phyloP scores from a whole-genome alignment of 2,329 filamentous ascomycete genomes.

The Tolypocladium capitatum region DNA sequence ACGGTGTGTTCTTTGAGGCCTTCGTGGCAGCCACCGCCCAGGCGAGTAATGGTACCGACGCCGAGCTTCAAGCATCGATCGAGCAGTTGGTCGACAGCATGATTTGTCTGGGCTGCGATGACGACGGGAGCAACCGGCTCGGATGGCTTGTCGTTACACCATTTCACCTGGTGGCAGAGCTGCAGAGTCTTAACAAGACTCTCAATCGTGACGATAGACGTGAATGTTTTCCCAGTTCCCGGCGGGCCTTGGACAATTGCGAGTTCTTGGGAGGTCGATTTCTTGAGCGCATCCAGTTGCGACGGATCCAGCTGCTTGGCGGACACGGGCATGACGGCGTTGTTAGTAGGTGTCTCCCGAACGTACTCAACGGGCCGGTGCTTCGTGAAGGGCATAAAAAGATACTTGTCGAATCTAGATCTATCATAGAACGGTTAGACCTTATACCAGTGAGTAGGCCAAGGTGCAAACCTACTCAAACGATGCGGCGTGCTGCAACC shows the following conservation, averaged over 20 bases:
- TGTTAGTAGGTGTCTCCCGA: neutral
- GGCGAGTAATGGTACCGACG: slow-evolving; percentile 41
- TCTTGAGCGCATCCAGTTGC: slow-evolving; percentile 53
- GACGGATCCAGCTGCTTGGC: slow-evolving; percentile 48
- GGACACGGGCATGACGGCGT: neutral
- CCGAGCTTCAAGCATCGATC: slow-evolving; percentile 37
- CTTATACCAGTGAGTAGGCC: neutral
- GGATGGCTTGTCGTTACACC: neutral
- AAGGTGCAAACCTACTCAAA: slow-evolving; percentile 35
- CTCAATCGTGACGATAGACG: slow-evolving; percentile 56
- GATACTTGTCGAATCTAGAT: slow-evolving; percentile 49
- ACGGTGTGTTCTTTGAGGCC: slow-evolving; percentile 54
- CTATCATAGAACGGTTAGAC: slow-evolving; percentile 11
- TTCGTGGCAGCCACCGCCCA: slow-evolving; percentile 53
- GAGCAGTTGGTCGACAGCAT: slow-evolving; percentile 75
- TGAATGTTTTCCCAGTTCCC: slow-evolving; percentile 62
- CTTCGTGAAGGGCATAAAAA: slow-evolving; percentile 33
- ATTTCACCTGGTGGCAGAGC: slow-evolving; percentile 24
- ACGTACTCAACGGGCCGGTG: slow-evolving; percentile 19
- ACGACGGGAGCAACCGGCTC: slow-evolving; percentile 47
- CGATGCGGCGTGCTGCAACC: slow-evolving; percentile 49
- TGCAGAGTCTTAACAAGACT: slow-evolving; percentile 39
- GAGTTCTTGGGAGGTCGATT: slow-evolving; percentile 58
- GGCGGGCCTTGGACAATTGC: slow-evolving; percentile 78
- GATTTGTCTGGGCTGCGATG: slow-evolving; percentile 78